Conservation (phyloP, 2,329 filamentous ascomycete genomes). For the Cladosporium phlei region DNA sequence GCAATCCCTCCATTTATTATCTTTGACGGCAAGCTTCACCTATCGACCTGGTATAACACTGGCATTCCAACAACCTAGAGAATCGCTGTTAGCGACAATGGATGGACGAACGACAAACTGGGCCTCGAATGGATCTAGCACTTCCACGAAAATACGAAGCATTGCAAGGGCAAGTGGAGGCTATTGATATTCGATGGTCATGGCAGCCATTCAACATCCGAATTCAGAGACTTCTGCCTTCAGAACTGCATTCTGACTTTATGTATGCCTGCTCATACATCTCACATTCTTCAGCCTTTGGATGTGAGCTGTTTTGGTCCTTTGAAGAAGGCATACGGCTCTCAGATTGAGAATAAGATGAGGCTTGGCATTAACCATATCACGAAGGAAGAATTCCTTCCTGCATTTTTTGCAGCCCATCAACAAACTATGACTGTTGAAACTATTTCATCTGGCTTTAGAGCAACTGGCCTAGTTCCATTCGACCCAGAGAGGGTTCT, state of each 20-base stretch:
- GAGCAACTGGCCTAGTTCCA: not conserved
- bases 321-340: not conserved
- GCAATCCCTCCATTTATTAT: slow-evolving; percentile 25
- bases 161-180: not conserved
- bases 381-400: not conserved
- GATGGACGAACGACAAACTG: slow-evolving; percentile 1
- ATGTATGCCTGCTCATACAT: not conserved
- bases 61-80: not conserved
- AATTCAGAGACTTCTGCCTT: slow-evolving; percentile 1
- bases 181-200: not conserved
- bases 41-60: not conserved
- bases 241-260: not conserved
- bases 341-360: not conserved
- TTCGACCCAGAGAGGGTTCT: not conserved
- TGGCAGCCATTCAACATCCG: not conserved
- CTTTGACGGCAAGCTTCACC: slow-evolving; percentile 15
- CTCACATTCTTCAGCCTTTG: not conserved
- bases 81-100: not conserved
- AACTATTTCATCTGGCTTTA: not conserved
- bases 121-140: slow-evolving; percentile 8
- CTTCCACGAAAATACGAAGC: slow-evolving; percentile 6
- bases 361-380: slow-evolving; percentile 1
- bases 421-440: not conserved
- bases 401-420: not conserved
- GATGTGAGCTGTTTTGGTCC: not conserved